Evolutionary conservation across 2,329 filamentous ascomycete species (phyloP).

Genomic region (Diaporthe sp.): DNA sequence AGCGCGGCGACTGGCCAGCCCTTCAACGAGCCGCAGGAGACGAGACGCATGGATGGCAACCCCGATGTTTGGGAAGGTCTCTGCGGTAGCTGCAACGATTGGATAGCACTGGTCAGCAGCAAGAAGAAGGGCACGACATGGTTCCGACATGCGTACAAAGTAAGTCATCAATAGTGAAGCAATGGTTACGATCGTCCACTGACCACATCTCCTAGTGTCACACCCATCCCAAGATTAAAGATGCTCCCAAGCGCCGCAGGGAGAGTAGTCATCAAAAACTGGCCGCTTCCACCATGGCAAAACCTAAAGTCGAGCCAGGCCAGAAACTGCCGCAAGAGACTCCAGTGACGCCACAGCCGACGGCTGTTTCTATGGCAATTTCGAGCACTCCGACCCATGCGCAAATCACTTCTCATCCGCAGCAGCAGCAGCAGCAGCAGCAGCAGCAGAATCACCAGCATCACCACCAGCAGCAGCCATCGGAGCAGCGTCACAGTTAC

Average conservation of each 20-base stretch:
- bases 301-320: constrained; percentile 58
- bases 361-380: constrained; percentile 46
- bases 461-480: constrained; percentile 35
- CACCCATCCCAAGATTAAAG: constrained; percentile 77
- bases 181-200: constrained; percentile 30
- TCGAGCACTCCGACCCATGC: constrained; percentile 51
- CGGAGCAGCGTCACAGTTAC: constrained; percentile 33
- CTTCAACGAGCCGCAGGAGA: constrained; percentile 82
- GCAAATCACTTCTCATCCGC: constrained; percentile 35
- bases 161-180: constrained; percentile 49
- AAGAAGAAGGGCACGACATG: constrained; percentile 95
- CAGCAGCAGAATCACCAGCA: constrained; percentile 36
- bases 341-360: constrained; percentile 56
- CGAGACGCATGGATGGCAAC: constrained; percentile 81
- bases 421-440: constrained; percentile 38
- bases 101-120: constrained; percentile 83
- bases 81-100: constrained; percentile 82
- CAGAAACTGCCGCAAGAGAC: constrained; percentile 40
- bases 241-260: constrained; percentile 74
- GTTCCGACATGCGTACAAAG: constrained; percentile 92
- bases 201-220: constrained; percentile 64
- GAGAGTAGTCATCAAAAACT: constrained; percentile 66
- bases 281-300: constrained; percentile 55
- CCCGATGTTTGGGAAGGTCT: constrained; percentile 85
- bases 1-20: constrained; percentile 82